phyloP scores from a whole-genome alignment of 306 rosid species.

The Vicia villosa region DNA sequence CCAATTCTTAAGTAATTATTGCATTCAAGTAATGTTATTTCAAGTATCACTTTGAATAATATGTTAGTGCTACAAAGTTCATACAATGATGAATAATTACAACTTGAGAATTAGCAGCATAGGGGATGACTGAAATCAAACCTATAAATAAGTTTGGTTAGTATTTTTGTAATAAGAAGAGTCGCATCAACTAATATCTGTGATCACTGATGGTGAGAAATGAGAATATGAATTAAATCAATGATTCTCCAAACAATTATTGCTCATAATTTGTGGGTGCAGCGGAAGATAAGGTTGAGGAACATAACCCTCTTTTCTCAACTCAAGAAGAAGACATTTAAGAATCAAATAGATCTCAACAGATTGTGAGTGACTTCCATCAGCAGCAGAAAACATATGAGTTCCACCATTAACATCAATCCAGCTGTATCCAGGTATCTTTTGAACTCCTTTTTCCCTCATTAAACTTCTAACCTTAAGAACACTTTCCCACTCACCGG shows the following conservation, averaged over 20 bases:
- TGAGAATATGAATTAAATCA: constrained; percentile 27
- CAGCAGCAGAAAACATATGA: constrained; percentile 75
- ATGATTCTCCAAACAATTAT: constrained; percentile 32
- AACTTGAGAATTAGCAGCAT: constrained; percentile 16
- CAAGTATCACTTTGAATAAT: neutral
- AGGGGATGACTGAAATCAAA: constrained; percentile 3
- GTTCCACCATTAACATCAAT: constrained; percentile 69
- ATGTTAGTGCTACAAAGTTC: constrained; percentile 21
- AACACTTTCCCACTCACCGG: constrained; percentile 74
- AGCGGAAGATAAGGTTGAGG: constrained; percentile 73
- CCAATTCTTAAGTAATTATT: constrained; percentile 6
- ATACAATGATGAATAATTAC: neutral
- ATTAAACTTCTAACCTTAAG: constrained; percentile 63
- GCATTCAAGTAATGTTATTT: neutral
- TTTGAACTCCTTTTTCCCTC: constrained; percentile 75
- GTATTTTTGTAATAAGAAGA: neutral
- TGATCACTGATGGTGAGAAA: constrained; percentile 25
- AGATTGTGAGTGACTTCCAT: constrained; percentile 66
- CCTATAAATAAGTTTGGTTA: neutral
- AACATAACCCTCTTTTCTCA: constrained; percentile 75
- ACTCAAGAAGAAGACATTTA: constrained; percentile 61
- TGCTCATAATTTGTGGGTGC: constrained; percentile 55
- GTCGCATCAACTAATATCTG: constrained; percentile 28
- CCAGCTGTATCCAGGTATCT: constrained; percentile 84
- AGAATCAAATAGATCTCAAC: constrained; percentile 57